phyloP scores from a whole-genome alignment of 805 yeast genomes.

The Diddensiella transvaalensis region DNA sequence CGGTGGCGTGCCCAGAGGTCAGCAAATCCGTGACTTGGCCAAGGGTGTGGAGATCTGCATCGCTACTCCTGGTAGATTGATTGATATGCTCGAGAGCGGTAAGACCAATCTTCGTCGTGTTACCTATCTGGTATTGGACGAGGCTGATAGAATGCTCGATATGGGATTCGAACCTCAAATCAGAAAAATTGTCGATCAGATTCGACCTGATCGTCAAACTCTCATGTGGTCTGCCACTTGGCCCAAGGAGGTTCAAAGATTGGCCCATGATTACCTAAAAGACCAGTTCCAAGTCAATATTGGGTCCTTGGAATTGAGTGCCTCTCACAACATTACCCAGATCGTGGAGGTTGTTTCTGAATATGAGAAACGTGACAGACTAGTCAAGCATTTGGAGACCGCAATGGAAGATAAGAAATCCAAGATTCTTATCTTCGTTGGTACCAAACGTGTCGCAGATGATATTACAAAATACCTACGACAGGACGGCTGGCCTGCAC shows the following conservation, averaged over 20 bases:
- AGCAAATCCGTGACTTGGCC: constrained; percentile 91
- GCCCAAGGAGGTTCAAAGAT: constrained; percentile 96
- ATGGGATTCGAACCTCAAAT: constrained; percentile 99
- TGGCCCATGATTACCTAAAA: constrained; percentile 84
- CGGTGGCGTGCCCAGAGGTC: constrained; percentile 99
- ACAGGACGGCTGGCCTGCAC: constrained; percentile 97
- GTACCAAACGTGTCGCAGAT: constrained; percentile 98
- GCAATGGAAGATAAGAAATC: constrained; percentile 66
- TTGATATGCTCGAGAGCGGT: constrained; percentile 93
- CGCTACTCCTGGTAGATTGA: constrained; percentile 98
- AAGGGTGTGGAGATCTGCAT: constrained; percentile 95
- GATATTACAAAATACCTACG: constrained; percentile 87
- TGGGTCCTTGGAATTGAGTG: constrained; percentile 94
- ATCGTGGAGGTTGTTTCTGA: constrained; percentile 86
- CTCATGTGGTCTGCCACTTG: constrained; percentile 99
- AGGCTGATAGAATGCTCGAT: constrained; percentile 99
- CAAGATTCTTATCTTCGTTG: constrained; percentile 83
- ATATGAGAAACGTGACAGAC: constrained; percentile 91
- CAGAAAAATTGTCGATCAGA: constrained; percentile 95
- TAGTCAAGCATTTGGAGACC: constrained; percentile 74
- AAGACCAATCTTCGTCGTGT: constrained; percentile 95
- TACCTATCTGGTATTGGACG: constrained; percentile 94
- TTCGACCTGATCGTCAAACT: constrained; percentile 99
- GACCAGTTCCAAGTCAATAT: constrained; percentile 96
- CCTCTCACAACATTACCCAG: constrained; percentile 95